Evolutionary conservation across 148 eudicot genomes (phyloP), one percentile per base, ranked within the genome.

Genomic region (Talinum fruticosum): DNA sequence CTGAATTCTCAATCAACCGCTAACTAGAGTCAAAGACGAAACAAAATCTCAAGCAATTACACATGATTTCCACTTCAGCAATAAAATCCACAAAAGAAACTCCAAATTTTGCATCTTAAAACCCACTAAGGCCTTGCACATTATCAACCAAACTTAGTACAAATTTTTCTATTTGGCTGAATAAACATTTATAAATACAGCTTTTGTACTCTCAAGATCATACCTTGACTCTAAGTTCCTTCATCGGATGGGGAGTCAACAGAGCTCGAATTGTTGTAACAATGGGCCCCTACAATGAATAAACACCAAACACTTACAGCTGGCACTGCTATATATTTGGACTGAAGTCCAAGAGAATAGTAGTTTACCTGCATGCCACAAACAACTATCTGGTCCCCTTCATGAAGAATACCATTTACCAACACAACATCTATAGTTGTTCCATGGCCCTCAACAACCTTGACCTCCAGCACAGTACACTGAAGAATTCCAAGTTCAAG

Each of bases 381-480:
- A 54, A 91, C 96, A 79, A 91, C 94, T 73, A 91, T 90, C 71
- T 91, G 94, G 74, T 91, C 96, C 73, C 98, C 96, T 89, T 93
- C 98, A 87, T 85, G 98, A 78, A 93, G 97, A 71, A 89, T 90
- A 34, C 98, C 98, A 82, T 93, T 93, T n/a, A 93, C 96, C 76
- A 91, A 76, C 69, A 93, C 91, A 69, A 91, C 98, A 82, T 93
- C 98, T 66, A 91, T 91, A 65, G 98, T 93, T 74, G 96, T 93
- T 24, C 98, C 96, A 68, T 91, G 96, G 30, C 98, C 98, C 86
- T 93, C 98, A 76, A 93, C 77, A 75, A 91, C 97, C 87, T 93
- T 93, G 76, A 93, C 98, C 87, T 93, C 98, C 87, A 93, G 82
- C 36, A 91, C 98, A 29, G 98, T 93, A 83, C 98, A 93, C 98